Percentiles rank a stretch among this genome's conserved stretches.
Evolutionary conservation across 2,329 filamentous ascomycete genomes (phyloP).

Genomic region (Colletotrichum musae): DNA sequence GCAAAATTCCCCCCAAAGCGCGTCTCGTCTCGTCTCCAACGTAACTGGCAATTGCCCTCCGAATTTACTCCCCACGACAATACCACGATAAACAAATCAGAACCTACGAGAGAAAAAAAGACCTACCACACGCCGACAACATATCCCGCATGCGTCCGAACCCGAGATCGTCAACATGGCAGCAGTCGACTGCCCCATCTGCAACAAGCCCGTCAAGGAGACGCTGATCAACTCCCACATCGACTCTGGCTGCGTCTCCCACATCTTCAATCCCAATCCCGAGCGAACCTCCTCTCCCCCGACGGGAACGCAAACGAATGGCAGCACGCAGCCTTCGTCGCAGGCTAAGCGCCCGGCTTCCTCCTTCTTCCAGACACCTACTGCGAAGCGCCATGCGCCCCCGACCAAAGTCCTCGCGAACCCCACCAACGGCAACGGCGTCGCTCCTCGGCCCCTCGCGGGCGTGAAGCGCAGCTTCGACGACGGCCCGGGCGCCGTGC

Average conservation of each 20-base stretch:
- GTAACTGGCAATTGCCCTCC: background rate
- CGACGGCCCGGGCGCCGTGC: constrained; percentile 62
- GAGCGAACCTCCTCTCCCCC: constrained; percentile 46
- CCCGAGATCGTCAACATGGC: constrained; percentile 34
- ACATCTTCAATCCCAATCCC: constrained; percentile 73
- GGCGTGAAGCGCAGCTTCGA: constrained; percentile 68
- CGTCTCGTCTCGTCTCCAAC: constrained; percentile 7
- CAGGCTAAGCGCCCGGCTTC: constrained; percentile 67
- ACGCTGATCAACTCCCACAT: constrained; percentile 90
- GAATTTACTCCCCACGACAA: background rate
- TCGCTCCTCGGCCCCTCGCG: constrained; percentile 46
- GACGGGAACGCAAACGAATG: constrained; percentile 45
- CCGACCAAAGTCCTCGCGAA: constrained; percentile 51
- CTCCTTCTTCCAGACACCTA: constrained; percentile 74
- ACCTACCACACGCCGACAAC: background rate
- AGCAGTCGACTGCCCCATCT: constrained; percentile 84
- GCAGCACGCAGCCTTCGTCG: constrained; percentile 51
- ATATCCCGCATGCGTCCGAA: constrained; percentile 9
- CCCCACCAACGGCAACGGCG: constrained; percentile 50
- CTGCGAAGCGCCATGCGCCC: constrained; percentile 67
- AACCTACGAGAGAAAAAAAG: background rate
- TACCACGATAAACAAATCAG: background rate
- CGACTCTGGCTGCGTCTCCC: constrained; percentile 83
- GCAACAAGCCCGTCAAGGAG: constrained; percentile 79
- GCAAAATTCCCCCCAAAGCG: constrained; percentile 25